Evolutionary conservation across 2,329 filamentous ascomycete species (phyloP).

Genomic region (Tolypocladium tropicale): DNA sequence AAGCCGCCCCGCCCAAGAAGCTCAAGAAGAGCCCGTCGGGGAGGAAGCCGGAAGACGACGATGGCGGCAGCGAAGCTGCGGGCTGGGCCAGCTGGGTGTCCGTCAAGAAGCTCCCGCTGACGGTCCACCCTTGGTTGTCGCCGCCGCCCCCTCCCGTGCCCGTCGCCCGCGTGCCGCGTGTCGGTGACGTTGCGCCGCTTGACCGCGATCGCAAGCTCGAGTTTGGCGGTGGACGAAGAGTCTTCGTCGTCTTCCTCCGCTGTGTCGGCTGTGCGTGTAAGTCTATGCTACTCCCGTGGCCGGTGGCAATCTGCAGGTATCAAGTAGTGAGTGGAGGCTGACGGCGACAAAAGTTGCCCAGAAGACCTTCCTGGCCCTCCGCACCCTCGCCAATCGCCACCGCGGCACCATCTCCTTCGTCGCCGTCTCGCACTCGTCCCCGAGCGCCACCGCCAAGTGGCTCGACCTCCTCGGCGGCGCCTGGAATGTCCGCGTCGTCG

Average conservation of each 20-base stretch:
- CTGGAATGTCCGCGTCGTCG: constrained; percentile 41
- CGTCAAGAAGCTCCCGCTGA: constrained; percentile 37
- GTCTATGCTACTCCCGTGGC: constrained; percentile 13
- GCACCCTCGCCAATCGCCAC: constrained; percentile 42
- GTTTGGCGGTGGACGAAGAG: constrained; percentile 31
- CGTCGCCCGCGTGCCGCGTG: constrained; percentile 31
- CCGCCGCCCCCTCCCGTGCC: constrained; percentile 40
- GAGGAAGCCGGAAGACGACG: constrained; percentile 12
- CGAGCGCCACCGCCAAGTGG: constrained; percentile 45
- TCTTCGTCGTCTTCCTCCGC: constrained; percentile 41
- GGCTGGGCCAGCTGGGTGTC: constrained; percentile 38
- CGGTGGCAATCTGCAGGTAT: too few species aligned
- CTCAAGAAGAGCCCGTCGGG: constrained; percentile 21
- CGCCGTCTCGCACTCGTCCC: constrained; percentile 49
- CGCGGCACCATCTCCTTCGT: constrained; percentile 40
- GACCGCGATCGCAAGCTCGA: constrained; percentile 34
- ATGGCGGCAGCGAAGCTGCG: constrained; percentile 13
- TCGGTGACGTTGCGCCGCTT: constrained; percentile 36
- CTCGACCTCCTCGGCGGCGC: constrained; percentile 45
- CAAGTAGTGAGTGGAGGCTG: too few species aligned
- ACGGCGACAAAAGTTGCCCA: constrained; percentile 35
- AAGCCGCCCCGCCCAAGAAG: constrained; percentile 15
- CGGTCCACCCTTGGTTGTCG: constrained; percentile 42
- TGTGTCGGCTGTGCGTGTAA: constrained; percentile 47
- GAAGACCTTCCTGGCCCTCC: constrained; percentile 46